phyloP scores from a whole-genome alignment of 2,329 filamentous ascomycete genomes.

The Erysiphe pulchra region DNA sequence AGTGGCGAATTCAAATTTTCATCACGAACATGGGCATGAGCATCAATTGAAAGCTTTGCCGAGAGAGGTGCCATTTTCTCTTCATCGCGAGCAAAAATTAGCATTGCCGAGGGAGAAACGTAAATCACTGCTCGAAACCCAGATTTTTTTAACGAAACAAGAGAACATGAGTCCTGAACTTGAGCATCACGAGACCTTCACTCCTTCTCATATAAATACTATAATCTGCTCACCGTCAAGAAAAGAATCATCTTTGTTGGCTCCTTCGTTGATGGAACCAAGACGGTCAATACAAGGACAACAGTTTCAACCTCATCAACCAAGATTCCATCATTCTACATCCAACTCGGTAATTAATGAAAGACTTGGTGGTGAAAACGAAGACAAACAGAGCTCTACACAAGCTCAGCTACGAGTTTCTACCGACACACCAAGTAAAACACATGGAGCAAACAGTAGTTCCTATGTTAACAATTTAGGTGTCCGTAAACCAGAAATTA shows the following conservation, averaged over 20 bases:
- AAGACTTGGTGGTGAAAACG: constrained; percentile 4
- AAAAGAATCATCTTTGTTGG: constrained; percentile 5
- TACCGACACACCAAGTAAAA: constrained; percentile 8
- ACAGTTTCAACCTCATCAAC: constrained; percentile 9
- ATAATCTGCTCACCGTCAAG: constrained; percentile 6
- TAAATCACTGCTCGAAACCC: constrained; percentile 3
- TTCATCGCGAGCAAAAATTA: constrained; percentile 1
- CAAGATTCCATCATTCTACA: constrained; percentile 6
- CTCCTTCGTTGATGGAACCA: constrained; percentile 3
- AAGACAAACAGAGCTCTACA: constrained; percentile 8
- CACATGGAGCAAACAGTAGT: constrained; percentile 8
- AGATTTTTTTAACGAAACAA: constrained; percentile 9
- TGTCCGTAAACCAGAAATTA: constrained; percentile 17
- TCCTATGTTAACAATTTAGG: constrained; percentile 16
- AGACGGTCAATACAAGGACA: constrained; percentile 7
- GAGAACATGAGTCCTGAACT: constrained; percentile 12
- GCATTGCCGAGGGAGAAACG: constrained; percentile 3
- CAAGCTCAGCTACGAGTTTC: constrained; percentile 7
- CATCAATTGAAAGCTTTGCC: constrained; percentile 2
- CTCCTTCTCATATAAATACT: constrained; percentile 5
- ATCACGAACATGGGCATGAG: constrained; percentile 1
- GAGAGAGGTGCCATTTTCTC: constrained; percentile 1
- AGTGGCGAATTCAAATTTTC: background rate
- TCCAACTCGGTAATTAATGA: constrained; percentile 9
- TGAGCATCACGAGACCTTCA: constrained; percentile 14